Evolutionary conservation across 805 yeast species (phyloP), one percentile per base, ranked within the genome.

Genomic region (Citeromyces matritensis): DNA sequence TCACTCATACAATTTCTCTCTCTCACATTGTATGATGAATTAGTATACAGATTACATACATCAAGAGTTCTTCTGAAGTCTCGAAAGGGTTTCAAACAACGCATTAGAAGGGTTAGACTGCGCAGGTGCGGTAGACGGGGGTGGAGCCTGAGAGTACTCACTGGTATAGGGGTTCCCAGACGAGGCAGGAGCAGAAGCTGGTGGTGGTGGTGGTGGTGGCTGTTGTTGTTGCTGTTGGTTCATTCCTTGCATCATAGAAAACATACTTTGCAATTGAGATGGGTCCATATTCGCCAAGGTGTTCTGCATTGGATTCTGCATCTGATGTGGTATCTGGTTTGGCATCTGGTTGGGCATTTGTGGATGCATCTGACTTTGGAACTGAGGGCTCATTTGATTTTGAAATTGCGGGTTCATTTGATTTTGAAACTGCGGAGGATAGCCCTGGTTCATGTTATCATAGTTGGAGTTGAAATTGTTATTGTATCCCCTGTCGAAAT

Each of bases 21-120:
- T n/a, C n/a, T n/a, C n/a, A n/a, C n/a, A n/a, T n/a, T n/a, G n/a
- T n/a, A n/a, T 7, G 21, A 17, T 17, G 5, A 7, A 5, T 17
- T 5, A 17, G 6, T 17, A 17, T 17, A 17, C 21, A 17, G 21
- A 17, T 17, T 17, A 17, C 21, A 17, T 17, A 17, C 21, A 17
- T 17, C 21, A 53, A 49, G 42, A 57, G 44, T 52, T 54, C 35
- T 55, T 53, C 39, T 52, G 50, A 26, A 55, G 41, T 39, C 60
- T 48, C 13, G 59, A 57, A 30, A 55, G 41, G 25, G 60, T 55
- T 26, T 55, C 59, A 31, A 52, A 48, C 9, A 55, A 37, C 46
- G 47, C 49, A 42, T 45, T 41, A 37, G 64, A 37, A 35, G 49
- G 47, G 30, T 48, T 53, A 31, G 43, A 40, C 28, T 37, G 39